Evolutionary conservation across 441 rosid species (phyloP).

Genomic region (Corymbia calophylla): DNA sequence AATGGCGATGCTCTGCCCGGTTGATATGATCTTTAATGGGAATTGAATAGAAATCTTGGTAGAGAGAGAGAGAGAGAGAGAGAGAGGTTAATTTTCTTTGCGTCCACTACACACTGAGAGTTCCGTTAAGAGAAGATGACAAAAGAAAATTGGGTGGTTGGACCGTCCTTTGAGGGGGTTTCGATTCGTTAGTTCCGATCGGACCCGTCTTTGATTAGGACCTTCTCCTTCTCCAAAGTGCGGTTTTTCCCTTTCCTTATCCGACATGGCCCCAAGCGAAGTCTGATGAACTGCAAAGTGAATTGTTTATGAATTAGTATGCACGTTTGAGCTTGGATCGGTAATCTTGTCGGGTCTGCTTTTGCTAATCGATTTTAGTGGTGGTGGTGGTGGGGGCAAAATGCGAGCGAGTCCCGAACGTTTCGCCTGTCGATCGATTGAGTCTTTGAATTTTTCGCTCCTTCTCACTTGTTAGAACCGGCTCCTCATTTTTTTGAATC

Average conservation of each 20-base stretch:
- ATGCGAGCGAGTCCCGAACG: neutral
- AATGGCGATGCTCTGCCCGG: slow-evolving; percentile 6
- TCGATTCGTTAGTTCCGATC: neutral
- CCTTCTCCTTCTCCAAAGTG: neutral
- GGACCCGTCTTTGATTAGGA: neutral
- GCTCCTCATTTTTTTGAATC: too few species aligned
- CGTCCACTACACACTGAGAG: neutral
- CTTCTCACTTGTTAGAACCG: too few species aligned
- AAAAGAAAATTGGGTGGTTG: neutral
- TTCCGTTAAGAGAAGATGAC: neutral
- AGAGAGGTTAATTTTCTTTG: neutral
- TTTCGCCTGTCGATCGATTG: neutral
- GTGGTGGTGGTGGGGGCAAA: neutral
- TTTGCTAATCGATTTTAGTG: neutral
- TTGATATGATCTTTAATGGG: neutral
- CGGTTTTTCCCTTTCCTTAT: neutral
- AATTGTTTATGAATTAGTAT: neutral
- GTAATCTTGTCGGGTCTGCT: neutral
- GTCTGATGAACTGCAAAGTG: neutral
- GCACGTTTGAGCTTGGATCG: neutral
- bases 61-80: neutral
- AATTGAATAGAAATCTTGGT: slow-evolving; percentile 9
- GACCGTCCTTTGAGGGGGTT: neutral
- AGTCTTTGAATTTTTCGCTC: neutral
- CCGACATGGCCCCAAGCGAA: neutral